phyloP scores from a whole-genome alignment of 2,329 filamentous ascomycete genomes.

The Dactylellina sp. region DNA sequence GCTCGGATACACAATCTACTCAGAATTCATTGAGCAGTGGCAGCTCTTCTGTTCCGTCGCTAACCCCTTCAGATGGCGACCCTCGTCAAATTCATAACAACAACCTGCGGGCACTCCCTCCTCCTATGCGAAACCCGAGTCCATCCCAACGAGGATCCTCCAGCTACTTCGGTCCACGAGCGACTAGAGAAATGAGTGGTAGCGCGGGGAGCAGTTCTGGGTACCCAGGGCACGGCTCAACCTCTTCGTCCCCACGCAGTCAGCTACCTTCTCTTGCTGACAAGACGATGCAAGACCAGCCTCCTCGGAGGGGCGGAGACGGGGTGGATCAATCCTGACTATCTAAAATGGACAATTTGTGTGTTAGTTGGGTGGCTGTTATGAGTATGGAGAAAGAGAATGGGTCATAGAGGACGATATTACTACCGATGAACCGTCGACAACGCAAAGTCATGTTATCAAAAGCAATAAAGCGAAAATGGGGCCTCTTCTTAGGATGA shows the following conservation, averaged over 20 bases:
- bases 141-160: conserved; percentile 50
- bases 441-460: conserved; percentile 52
- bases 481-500: background rate
- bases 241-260: conserved; percentile 47
- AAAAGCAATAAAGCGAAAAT: conserved; percentile 20
- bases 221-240: conserved; percentile 44
- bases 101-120: conserved; percentile 35
- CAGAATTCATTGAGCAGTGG: conserved; percentile 59
- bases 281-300: conserved; percentile 46
- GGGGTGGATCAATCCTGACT: conserved; percentile 46
- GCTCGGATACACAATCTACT: conserved; percentile 56
- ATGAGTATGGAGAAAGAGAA: conserved; percentile 24
- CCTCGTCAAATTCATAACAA: conserved; percentile 55
- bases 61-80: conserved; percentile 58
- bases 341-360: conserved; percentile 18
- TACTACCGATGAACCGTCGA: conserved; percentile 13
- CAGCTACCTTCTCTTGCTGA: conserved; percentile 38
- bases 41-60: conserved; percentile 58
- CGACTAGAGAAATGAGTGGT: conserved; percentile 36
- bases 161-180: conserved; percentile 42
- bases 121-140: conserved; percentile 45
- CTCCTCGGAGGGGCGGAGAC: conserved; percentile 36
- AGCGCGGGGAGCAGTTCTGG: conserved; percentile 25
- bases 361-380: conserved; percentile 43
- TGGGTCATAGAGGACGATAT: conserved; percentile 6